These are phyloP conservation scores for Glaciozyma antarctica DNA, from an alignment of 768 basidiomycete species.

Conservation along the genomic window DNA sequence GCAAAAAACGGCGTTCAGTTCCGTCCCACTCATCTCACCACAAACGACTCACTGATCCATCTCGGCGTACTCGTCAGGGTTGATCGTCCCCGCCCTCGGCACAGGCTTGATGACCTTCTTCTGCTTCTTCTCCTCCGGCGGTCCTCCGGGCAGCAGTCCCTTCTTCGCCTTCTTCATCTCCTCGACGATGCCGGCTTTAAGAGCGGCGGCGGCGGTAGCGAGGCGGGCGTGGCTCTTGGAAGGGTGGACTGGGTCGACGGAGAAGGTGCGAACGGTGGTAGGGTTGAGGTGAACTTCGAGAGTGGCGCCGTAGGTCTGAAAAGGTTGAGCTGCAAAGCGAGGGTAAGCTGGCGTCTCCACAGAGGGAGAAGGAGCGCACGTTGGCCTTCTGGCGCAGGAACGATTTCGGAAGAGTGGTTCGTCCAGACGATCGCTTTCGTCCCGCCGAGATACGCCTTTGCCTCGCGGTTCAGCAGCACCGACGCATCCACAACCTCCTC, in stretches of 20 bases:
- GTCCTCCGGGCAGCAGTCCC: not conserved
- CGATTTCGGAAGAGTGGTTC: not conserved
- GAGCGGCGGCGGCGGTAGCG: not conserved
- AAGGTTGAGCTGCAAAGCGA: not conserved
- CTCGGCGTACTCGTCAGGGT: constrained; percentile 1
- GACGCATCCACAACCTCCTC: not conserved
- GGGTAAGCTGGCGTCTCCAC: too few relatives aligned
- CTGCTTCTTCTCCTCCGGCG: not conserved
- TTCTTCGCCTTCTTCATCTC: not conserved
- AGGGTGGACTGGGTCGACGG: not conserved
- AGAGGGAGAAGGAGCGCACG: too few relatives aligned
- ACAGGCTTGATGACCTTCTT: not conserved
- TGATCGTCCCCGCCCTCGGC: constrained; percentile 1
- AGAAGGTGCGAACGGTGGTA: not conserved
- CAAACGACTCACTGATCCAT: not conserved
- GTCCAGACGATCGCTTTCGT: not conserved
- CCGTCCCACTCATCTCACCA: not conserved
- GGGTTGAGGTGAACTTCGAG: not conserved
- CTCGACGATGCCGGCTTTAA: not conserved
- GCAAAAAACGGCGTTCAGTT: not conserved
- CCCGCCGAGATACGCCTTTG: not conserved
- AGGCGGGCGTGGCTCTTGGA: not conserved
- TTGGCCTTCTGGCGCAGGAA: not conserved
- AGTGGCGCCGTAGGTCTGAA: not conserved
- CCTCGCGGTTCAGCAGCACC: not conserved